Conservation (phyloP, 108 stramenopile species). For the Cylindrotheca closterium region DNA sequence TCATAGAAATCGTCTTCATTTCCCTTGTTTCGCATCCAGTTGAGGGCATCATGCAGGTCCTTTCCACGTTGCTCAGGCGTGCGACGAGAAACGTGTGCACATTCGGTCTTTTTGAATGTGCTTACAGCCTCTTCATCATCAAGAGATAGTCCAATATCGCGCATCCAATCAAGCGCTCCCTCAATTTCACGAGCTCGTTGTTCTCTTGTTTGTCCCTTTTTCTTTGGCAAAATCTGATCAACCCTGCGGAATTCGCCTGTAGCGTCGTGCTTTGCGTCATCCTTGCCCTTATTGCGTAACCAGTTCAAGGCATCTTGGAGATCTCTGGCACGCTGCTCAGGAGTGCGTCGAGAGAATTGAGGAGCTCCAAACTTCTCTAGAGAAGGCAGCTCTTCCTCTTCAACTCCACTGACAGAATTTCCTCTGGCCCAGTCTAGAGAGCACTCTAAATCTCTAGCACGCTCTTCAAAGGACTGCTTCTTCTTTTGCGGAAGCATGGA, state of each 20-base stretch:
- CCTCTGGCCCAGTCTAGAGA: slow-evolving; percentile 16
- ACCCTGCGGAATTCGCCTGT: slow-evolving; percentile 30
- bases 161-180: slow-evolving; percentile 1
- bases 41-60: slow-evolving; percentile 21
- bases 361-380: slow-evolving; percentile 13
- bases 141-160: too few relatives aligned
- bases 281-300: slow-evolving; percentile 12
- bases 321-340: background rate
- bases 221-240: slow-evolving; percentile 14
- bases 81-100: too few relatives aligned
- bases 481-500: slow-evolving; percentile 10
- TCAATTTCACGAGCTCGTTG: slow-evolving; percentile 1
- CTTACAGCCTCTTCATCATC: too few relatives aligned
- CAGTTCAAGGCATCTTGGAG: slow-evolving; percentile 4
- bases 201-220: background rate
- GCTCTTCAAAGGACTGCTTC: slow-evolving; percentile 8
- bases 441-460: slow-evolving; percentile 16
- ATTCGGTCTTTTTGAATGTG: too few relatives aligned
- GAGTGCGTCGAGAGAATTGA: background rate
- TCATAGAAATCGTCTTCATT: slow-evolving; percentile 2
- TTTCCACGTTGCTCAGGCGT: slow-evolving; percentile 7
- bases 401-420: slow-evolving; percentile 1
- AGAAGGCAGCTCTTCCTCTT: background rate
- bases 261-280: slow-evolving; percentile 7
- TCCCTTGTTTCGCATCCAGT: slow-evolving; percentile 18